Percentiles rank a stretch among this genome's conserved stretches.
These are phyloP conservation scores for Fusarium heterosporum DNA, from an alignment of 2,329 filamentous ascomycete species.

Conservation along the genomic window DNA sequence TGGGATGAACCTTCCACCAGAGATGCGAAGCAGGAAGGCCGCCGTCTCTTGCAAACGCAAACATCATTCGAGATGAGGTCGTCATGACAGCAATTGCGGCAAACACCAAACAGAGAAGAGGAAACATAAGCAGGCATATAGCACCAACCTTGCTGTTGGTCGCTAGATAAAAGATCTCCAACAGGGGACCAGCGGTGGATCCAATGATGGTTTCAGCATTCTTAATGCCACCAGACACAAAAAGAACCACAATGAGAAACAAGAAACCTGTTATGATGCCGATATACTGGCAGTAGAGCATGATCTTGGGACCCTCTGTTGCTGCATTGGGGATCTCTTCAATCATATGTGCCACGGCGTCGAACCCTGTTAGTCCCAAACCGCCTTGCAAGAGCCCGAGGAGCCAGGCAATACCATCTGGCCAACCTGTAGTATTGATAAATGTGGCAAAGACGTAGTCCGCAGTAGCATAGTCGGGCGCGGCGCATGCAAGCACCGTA, in stretches of 20 bases:
- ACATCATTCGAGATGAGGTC: conserved; percentile 73
- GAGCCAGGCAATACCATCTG: conserved; percentile 51
- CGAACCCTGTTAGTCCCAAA: conserved; percentile 51
- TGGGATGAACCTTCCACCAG: conserved; percentile 71
- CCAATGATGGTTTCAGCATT: conserved; percentile 59
- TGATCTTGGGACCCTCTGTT: conserved; percentile 50
- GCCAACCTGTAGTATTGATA: conserved; percentile 51
- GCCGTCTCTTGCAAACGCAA: conserved; percentile 73
- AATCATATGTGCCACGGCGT: conserved; percentile 53
- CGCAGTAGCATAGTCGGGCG: conserved; percentile 65
- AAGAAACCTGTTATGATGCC: conserved; percentile 72
- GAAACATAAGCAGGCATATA: conserved; percentile 74
- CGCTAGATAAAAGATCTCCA: conserved; percentile 72
- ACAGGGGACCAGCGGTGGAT: conserved; percentile 67
- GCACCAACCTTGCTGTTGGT: conserved; percentile 71
- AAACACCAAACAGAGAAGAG: conserved; percentile 72
- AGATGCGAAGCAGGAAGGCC: conserved; percentile 71
- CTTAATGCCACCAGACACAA: conserved; percentile 69
- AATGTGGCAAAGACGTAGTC: conserved; percentile 50
- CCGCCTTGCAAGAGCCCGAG: conserved; percentile 51
- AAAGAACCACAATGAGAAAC: conserved; percentile 72
- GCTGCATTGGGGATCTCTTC: conserved; percentile 51
- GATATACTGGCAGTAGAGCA: conserved; percentile 70
- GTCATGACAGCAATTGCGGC: conserved; percentile 74
- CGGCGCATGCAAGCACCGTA: conserved; percentile 72